These are phyloP conservation scores for Lactarius sp. DNA, from an alignment of 768 basidiomycete genomes.

Conservation along the genomic window DNA sequence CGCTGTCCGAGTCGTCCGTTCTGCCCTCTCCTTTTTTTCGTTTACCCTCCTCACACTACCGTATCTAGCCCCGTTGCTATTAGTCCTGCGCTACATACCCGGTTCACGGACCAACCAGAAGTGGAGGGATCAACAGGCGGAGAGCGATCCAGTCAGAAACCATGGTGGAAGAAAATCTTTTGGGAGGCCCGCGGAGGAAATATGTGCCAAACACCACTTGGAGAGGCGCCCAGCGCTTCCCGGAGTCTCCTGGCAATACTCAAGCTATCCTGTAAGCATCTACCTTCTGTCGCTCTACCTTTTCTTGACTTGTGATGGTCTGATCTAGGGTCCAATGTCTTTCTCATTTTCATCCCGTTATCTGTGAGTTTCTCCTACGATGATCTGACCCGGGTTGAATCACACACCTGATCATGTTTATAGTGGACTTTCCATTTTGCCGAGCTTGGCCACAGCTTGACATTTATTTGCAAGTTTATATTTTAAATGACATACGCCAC, in stretches of 20 bases:
- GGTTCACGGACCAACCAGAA: too few relatives aligned
- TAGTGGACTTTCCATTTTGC: slow-evolving; percentile 75
- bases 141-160: too few relatives aligned
- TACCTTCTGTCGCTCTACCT: not conserved
- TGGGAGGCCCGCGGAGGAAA: not conserved
- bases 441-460: slow-evolving; percentile 47
- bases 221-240: slow-evolving; percentile 41
- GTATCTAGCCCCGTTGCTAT: not conserved
- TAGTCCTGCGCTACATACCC: too few relatives aligned
- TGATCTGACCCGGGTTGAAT: not conserved
- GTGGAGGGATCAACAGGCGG: too few relatives aligned
- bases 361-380: slow-evolving; percentile 41
- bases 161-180: not conserved
- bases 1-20: not conserved
- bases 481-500: not conserved
- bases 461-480: slow-evolving; percentile 63
- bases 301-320: not conserved
- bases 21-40: not conserved
- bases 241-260: slow-evolving; percentile 51
- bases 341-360: slow-evolving; percentile 66
- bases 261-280: slow-evolving; percentile 49
- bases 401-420: slow-evolving; percentile 11
- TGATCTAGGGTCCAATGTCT: slow-evolving; percentile 58
- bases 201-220: slow-evolving; percentile 31
- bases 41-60: not conserved